Base-by-base conservation (phyloP, 352 stramenopile genomes). In the Thraustochytrium striatum region DNA sequence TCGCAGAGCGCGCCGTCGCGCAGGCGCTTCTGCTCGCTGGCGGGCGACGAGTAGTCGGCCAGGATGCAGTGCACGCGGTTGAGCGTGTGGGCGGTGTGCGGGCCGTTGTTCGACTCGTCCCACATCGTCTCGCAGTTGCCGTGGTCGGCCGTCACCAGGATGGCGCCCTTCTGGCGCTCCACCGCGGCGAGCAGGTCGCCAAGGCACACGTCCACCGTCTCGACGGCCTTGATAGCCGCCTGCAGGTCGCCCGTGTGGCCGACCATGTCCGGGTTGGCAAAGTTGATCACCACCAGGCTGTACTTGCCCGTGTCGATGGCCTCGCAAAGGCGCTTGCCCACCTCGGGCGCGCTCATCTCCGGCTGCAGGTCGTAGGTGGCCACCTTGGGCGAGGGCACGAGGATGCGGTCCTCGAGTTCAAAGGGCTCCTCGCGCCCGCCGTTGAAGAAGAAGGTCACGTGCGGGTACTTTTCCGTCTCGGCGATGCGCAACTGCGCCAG, bases 381-480 rank as follows among this genome's bases (percentile, higher is more conserved):
- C 11, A 82, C 75, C 58, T 82, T 80, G 38, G 70, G 70, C 16
- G 53, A 75, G 5, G 70, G 70, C 2, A 80, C 53, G 28, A 65
- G 32, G 47, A 80, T 80, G 35, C 70, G 55, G 38, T 80, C 70
- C 47, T 82, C 70, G 36, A 79, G 44, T 28, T 82, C 50, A 44
- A 82, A 82, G 47, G 70, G 38, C 25, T 50, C 72, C 38, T 81
- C 72, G 25, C 78, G 78, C n/a, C 72, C 72, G 32, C 78, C 78
- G 47, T 82, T 82, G 35, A 81, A 82, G 53, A 82, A 82, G 39
- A 82, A 82, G 47, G 78, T 82, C n/a, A 82, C 78, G 44, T 82
- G 78, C 32, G 65, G 65, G 21, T 47, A 81, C 72, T 82, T 82
- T 41, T 82, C 65, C 21, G 19, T 83, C 57, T 82, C 78, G 35